These are phyloP conservation scores for Fusarium nodosum DNA, from an alignment of 2,329 filamentous ascomycete genomes.

Conservation along the genomic window DNA sequence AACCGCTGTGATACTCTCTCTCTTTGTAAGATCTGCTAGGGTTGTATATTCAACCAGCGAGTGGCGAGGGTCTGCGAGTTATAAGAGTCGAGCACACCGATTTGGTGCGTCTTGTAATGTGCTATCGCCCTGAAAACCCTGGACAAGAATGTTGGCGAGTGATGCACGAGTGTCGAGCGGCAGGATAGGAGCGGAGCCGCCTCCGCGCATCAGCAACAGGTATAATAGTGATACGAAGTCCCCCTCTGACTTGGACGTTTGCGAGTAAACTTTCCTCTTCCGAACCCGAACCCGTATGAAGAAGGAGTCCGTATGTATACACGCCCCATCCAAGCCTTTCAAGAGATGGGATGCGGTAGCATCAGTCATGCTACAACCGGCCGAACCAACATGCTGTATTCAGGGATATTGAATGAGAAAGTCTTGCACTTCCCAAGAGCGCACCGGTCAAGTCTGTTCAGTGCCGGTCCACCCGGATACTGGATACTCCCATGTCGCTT, in stretches of 20 bases:
- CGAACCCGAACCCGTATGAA: not conserved
- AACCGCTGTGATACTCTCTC: not conserved
- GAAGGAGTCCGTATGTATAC: not conserved
- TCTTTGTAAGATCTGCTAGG: too few species aligned
- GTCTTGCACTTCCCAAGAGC: not conserved
- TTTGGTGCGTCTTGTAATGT: not conserved
- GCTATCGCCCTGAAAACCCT: not conserved
- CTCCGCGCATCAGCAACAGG: not conserved
- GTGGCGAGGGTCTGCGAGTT: too few species aligned
- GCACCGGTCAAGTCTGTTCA: not conserved
- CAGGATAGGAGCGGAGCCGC: not conserved
- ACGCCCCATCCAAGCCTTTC: not conserved
- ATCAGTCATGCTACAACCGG: not conserved
- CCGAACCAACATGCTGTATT: not conserved
- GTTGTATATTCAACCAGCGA: too few species aligned
- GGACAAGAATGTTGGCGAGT: not conserved
- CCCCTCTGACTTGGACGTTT: not conserved
- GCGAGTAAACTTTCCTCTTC: not conserved
- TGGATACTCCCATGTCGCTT: conserved; percentile 8
- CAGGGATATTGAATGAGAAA: not conserved
- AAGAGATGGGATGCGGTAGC: not conserved
- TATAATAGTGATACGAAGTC: not conserved
- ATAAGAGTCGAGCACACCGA: not conserved
- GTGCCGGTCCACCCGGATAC: conserved; percentile 6
- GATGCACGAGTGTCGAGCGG: not conserved